Base-by-base conservation (phyloP, 2,329 filamentous ascomycete genomes). In the Ophiostoma perfectum region DNA sequence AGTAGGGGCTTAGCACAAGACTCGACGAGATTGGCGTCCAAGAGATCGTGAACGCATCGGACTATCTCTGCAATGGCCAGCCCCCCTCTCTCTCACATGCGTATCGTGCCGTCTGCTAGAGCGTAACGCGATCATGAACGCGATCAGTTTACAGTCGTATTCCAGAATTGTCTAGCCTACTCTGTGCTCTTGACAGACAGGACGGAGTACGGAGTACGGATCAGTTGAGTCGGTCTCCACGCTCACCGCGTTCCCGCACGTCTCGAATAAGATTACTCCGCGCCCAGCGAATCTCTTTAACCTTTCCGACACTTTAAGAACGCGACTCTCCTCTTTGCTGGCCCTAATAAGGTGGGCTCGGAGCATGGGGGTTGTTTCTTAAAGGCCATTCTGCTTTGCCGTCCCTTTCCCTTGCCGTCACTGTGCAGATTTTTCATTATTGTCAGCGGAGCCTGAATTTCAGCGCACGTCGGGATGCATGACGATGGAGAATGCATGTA, bases 301-400 rank as follows among this genome's bases (percentile, higher is more conserved):
- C 64, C 7, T 55, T 27, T 66, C 11, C 45, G 62, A 62, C 42
- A 41, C 41, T 42, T 9, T 18, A 5, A 64, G 38, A 64, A 64
- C 60, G 38, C 38, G 38, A 8, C 58, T 64, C 39, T 18, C 60
- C 27, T 18, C 42, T 64, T 52, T 65, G 55, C 60, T 42, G 39
- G 64, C 67, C 64, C 55, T 68, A 68, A 55, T 44, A 47, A 42
- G 66, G 64, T 64, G 68, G 65, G 60, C 38, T 41, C 5, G 18
- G 9, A 9, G 18, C 55, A 68, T 63, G 67, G 67, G 67, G 67
- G 5, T 63, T 44, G 18, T 55, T 66, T 52, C 36, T 67, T 64
- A 27, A 27, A 27, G 27, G 27, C 27, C 27, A 27, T 27, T 27
- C 27, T 27, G 27, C 2, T 47, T 14, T 4, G n/a, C 55, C 3